Evolutionary conservation across 2,329 filamentous ascomycete genomes (phyloP).

Genomic region (Aciculosporium take): DNA sequence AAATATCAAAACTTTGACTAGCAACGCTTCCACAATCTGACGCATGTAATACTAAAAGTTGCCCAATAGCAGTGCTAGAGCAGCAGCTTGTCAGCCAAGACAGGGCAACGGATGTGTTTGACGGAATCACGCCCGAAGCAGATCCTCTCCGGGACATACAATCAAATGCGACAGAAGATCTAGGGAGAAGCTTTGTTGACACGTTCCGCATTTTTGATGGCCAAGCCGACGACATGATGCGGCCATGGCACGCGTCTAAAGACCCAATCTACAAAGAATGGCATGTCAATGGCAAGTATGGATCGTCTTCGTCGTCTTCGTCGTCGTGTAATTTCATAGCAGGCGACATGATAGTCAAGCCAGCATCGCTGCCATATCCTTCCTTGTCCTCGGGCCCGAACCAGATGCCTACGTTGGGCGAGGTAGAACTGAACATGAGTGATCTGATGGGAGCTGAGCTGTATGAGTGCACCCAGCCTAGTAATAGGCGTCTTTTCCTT

Average conservation of each 20-base stretch:
- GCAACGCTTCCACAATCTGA: too few species aligned
- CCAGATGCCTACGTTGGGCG: too few species aligned
- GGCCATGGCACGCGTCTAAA: not conserved
- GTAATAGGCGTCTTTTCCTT: too few species aligned
- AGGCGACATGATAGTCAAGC: not conserved
- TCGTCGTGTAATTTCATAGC: not conserved
- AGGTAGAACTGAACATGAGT: not conserved
- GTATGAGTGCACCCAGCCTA: too few species aligned
- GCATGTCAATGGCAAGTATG: not conserved
- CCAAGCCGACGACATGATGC: too few species aligned
- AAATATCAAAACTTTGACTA: too few species aligned
- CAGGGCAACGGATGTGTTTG: not conserved
- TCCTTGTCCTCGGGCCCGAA: too few species aligned
- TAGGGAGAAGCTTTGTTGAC: too few species aligned
- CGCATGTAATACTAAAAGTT: not conserved
- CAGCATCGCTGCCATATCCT: not conserved
- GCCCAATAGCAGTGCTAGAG: not conserved
- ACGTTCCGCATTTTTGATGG: too few species aligned
- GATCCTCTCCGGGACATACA: too few species aligned
- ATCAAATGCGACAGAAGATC: too few species aligned
- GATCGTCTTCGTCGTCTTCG: not conserved
- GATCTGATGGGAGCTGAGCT: not conserved
- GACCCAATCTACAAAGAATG: not conserved
- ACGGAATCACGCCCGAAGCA: not conserved
- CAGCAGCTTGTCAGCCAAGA: not conserved